Conservation (phyloP, 805 yeast species). For the Barnettozyma pratensis region DNA sequence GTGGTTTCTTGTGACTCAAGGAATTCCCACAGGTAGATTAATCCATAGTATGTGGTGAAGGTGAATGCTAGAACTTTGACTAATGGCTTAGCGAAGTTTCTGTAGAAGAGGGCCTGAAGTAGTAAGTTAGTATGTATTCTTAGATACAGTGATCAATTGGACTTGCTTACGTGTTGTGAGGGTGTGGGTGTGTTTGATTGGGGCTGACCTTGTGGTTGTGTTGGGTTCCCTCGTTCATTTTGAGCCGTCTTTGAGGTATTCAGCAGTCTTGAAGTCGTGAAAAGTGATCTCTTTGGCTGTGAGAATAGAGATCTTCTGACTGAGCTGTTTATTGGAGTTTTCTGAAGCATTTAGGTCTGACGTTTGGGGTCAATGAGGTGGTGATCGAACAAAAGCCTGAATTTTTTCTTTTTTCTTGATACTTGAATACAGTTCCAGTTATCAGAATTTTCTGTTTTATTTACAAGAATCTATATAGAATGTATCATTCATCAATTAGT, state of each 20-base stretch:
- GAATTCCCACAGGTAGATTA: slow-evolving; percentile 40
- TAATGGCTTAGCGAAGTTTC: slow-evolving; percentile 42
- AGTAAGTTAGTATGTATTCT: too few relatives aligned
- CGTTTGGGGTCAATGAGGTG: too few relatives aligned
- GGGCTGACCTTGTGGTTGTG: slow-evolving; percentile 4
- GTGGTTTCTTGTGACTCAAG: slow-evolving; percentile 28
- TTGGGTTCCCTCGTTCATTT: background rate
- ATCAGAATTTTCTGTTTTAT: background rate
- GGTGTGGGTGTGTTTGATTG: background rate
- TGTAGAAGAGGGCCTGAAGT: slow-evolving; percentile 33
- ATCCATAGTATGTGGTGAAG: slow-evolving; percentile 40
- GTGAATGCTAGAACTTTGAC: slow-evolving; percentile 39
- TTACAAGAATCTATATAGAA: background rate
- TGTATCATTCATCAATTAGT: too few relatives aligned
- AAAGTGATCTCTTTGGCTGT: background rate
- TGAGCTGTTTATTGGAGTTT: background rate
- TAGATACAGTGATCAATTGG: too few relatives aligned
- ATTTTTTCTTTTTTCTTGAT: background rate
- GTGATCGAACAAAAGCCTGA: too few relatives aligned
- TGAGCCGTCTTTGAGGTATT: slow-evolving; percentile 1
- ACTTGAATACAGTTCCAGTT: background rate
- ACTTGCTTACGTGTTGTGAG: slow-evolving; percentile 17
- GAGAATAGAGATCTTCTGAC: background rate
- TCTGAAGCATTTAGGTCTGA: background rate
- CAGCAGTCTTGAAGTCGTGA: background rate